phyloP scores from a whole-genome alignment of 2,329 filamentous ascomycete species.

The Fusarium sp. region DNA sequence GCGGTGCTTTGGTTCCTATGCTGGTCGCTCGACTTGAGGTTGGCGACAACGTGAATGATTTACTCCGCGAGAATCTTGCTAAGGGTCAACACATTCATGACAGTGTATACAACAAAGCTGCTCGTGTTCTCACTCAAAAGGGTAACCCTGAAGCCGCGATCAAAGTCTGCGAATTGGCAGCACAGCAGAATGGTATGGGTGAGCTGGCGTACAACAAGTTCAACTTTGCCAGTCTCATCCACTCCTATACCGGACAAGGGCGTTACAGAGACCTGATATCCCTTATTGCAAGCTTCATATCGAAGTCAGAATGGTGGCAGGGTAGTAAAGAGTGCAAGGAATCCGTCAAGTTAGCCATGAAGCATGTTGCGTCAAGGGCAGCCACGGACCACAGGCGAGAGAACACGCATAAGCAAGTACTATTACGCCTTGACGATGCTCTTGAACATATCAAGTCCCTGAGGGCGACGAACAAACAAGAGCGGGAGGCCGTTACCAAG shows the following conservation, averaged over 20 bases:
- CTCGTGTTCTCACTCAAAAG: conserved; percentile 44
- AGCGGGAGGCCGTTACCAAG: conserved; percentile 28
- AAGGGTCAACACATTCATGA: conserved; percentile 49
- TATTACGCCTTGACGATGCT: conserved; percentile 35
- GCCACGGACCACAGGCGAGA: conserved; percentile 8
- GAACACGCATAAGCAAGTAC: conserved; percentile 39
- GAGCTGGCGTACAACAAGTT: conserved; percentile 50
- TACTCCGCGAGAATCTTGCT: conserved; percentile 44
- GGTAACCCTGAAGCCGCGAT: conserved; percentile 47
- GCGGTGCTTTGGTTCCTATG: conserved; percentile 52
- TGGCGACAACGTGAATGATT: conserved; percentile 42
- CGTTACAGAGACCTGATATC: conserved; percentile 46
- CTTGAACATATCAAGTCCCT: conserved; percentile 40
- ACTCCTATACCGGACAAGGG: conserved; percentile 47
- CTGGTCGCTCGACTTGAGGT: conserved; percentile 51
- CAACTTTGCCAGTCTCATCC: conserved; percentile 53
- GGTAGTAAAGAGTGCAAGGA: conserved; percentile 51
- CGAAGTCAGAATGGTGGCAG: conserved; percentile 50
- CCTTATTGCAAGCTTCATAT: conserved; percentile 47
- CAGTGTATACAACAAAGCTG: conserved; percentile 51
- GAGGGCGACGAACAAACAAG: conserved; percentile 29
- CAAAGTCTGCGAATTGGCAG: conserved; percentile 50
- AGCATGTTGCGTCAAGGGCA: conserved; percentile 45
- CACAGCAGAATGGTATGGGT: conserved; percentile 50
- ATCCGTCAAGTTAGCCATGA: conserved; percentile 53